Evolutionary conservation across 192 early-diverging fungal species (phyloP).

Genomic region (Linnemannia exigua): DNA sequence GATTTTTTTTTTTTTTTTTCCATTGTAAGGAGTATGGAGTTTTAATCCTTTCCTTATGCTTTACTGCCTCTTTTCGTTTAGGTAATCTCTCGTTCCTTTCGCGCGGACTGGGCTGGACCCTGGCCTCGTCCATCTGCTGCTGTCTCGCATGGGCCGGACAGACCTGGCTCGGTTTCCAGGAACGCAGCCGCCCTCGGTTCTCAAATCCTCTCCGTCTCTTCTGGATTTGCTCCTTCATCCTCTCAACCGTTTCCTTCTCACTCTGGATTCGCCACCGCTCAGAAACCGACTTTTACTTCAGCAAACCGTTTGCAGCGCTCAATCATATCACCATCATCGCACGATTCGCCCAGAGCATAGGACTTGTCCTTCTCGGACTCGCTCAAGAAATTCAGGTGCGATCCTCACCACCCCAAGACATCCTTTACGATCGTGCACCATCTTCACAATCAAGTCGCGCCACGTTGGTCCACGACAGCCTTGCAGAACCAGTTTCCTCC

Average conservation of each 20-base stretch:
- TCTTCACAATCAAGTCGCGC: slow-evolving; percentile 23
- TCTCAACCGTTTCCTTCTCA: slow-evolving; percentile 30
- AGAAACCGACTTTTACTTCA: not conserved
- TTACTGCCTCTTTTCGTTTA: not conserved
- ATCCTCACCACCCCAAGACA: not conserved
- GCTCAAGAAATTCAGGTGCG: slow-evolving; percentile 26
- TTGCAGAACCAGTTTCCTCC: not conserved
- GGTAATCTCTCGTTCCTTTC: slow-evolving; percentile 13
- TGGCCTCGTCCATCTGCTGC: slow-evolving; percentile 31
- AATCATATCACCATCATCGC: slow-evolving; percentile 10
- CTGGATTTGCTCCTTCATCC: slow-evolving; percentile 30
- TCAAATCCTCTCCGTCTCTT: slow-evolving; percentile 25
- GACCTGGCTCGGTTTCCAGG: slow-evolving; percentile 21
- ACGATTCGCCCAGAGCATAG: slow-evolving; percentile 27
- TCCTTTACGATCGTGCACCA: not conserved
- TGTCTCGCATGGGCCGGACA: slow-evolving; percentile 36
- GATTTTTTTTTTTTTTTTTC: not conserved
- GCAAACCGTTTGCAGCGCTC: not conserved
- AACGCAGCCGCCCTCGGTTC: slow-evolving; percentile 24
- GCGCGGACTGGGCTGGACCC: slow-evolving; percentile 9
- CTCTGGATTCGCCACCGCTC: slow-evolving; percentile 15
- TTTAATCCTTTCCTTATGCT: not conserved
- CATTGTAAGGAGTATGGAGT: not conserved
- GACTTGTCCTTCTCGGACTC: slow-evolving; percentile 10
- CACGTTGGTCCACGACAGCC: slow-evolving; percentile 24